A percentile compares a stretch with the other conserved stretches of the same genome.
Conservation (phyloP, 164 flowering plant genomes). For the Magnolia kwangsiensis region DNA sequence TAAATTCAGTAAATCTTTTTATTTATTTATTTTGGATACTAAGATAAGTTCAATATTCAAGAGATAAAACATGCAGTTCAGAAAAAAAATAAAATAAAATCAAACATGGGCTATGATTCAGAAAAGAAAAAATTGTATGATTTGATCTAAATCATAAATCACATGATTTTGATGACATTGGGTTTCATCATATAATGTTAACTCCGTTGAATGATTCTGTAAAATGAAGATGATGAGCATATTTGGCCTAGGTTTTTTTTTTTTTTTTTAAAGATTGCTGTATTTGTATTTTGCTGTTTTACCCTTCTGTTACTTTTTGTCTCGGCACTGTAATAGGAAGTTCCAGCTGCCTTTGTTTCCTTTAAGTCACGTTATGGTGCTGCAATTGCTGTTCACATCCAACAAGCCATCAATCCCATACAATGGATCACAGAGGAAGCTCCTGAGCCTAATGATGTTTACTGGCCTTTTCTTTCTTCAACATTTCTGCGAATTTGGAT, state of each 20-base stretch:
- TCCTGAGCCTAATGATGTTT: conserved; percentile 85
- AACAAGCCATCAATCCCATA: conserved; percentile 69
- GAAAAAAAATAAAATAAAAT: no score
- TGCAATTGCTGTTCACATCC: conserved; percentile 58
- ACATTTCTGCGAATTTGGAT: conserved; percentile 73
- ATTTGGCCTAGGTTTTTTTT: background rate
- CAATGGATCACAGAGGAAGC: conserved; percentile 82
- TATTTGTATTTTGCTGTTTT: background rate
- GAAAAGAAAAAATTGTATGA: background rate
- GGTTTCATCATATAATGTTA: background rate
- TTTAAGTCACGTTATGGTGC: conserved; percentile 85
- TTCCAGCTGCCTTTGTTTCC: conserved; percentile 84
- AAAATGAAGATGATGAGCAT: background rate
- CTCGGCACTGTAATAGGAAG: conserved; percentile 44
- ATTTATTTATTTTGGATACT: no score
- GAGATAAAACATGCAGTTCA: no score
- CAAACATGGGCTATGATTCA: no score
- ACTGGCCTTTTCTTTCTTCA: conserved; percentile 90
- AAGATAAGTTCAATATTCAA: no score
- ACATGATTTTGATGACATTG: background rate
- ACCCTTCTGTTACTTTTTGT: background rate
- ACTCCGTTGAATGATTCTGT: background rate
- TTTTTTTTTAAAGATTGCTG: background rate
- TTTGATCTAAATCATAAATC: background rate
- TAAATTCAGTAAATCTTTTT: no score